Conservation (phyloP, 306 rosid species). For the Macrotyloma uniflorum region DNA sequence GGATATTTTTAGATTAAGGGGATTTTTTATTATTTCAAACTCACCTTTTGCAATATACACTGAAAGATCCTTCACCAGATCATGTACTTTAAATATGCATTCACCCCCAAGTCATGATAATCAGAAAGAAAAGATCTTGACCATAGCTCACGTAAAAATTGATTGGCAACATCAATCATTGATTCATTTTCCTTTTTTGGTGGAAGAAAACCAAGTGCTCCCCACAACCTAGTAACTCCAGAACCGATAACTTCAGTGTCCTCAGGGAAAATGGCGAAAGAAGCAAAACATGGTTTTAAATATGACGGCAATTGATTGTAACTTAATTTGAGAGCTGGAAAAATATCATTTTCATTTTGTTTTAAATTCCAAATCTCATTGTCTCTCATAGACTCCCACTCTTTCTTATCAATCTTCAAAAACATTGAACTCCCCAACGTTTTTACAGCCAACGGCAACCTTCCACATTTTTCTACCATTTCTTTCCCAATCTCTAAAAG, state of each 20-base stretch:
- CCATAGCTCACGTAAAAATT: background rate
- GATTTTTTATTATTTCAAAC: background rate
- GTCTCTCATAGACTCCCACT: background rate
- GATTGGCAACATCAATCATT: too few species aligned
- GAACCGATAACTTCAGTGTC: accelerated
- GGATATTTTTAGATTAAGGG: background rate
- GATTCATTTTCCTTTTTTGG: too few species aligned
- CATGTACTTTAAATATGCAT: background rate
- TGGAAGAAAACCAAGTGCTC: background rate
- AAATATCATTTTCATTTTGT: background rate
- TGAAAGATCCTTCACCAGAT: background rate
- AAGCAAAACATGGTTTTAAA: background rate
- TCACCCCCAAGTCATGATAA: accelerated
- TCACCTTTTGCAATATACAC: background rate
- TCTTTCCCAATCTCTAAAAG: background rate
- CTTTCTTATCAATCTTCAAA: background rate
- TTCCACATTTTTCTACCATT: background rate
- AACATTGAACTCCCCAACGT: background rate
- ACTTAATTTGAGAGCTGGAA: background rate
- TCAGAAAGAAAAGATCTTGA: background rate
- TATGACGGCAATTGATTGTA: background rate
- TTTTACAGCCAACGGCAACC: background rate
- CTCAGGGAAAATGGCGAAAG: background rate
- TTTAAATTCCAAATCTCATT: background rate
- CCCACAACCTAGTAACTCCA: accelerated